These are phyloP conservation scores for Colletotrichum sp. DNA, from an alignment of 2,329 filamentous ascomycete species.

Conservation along the genomic window DNA sequence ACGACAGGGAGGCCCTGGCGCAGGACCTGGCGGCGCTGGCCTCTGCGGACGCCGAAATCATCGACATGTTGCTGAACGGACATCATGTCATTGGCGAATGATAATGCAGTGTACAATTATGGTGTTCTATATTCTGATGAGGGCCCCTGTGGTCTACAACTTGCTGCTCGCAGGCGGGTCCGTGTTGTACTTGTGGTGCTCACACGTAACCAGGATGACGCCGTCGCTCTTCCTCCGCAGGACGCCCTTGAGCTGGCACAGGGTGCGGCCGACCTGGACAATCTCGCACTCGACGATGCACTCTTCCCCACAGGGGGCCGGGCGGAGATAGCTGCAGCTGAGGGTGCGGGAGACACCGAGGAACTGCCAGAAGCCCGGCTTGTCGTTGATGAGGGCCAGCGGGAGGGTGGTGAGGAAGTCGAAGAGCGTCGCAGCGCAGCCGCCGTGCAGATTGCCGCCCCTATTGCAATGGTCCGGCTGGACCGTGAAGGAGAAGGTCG, in stretches of 20 bases:
- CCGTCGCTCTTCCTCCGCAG: constrained; percentile 61
- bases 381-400: constrained; percentile 56
- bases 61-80: constrained; percentile 9
- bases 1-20: constrained; percentile 27
- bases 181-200: constrained; percentile 70
- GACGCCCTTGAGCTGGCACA: constrained; percentile 58
- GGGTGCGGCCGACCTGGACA: constrained; percentile 59
- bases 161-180: constrained; percentile 46
- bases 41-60: constrained; percentile 12
- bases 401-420: constrained; percentile 69
- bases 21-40: constrained; percentile 26
- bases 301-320: constrained; percentile 56
- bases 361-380: constrained; percentile 64
- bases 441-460: constrained; percentile 62
- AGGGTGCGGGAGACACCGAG: constrained; percentile 71
- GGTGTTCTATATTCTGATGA: background rate
- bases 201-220: constrained; percentile 59
- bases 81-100: background rate
- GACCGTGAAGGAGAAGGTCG: constrained; percentile 55
- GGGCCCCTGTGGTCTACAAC: constrained; percentile 11
- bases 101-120: background rate
- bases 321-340: constrained; percentile 70
- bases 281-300: constrained; percentile 62
- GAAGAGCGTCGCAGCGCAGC: constrained; percentile 69
- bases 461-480: constrained; percentile 58